These are phyloP conservation scores for Xylaria sp. DNA, from an alignment of 2,329 filamentous ascomycete species.

Conservation along the genomic window DNA sequence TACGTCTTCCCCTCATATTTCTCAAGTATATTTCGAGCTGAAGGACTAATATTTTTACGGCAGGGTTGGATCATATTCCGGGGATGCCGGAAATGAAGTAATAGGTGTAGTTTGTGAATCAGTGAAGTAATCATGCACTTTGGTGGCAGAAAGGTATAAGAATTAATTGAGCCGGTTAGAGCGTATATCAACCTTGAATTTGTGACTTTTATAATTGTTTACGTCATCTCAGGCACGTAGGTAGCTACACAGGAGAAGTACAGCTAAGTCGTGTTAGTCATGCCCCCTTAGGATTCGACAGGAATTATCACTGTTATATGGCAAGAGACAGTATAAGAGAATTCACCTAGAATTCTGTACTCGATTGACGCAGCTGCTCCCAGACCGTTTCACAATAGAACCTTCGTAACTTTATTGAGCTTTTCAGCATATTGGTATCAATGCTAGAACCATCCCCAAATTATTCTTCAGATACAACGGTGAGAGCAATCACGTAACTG, in stretches of 20 bases:
- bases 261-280: neutral
- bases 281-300: neutral
- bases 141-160: neutral
- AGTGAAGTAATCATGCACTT: neutral
- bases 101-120: neutral
- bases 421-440: too few species aligned
- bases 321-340: too few species aligned
- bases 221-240: neutral
- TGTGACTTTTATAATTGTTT: neutral
- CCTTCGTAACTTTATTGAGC: too few species aligned
- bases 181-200: neutral
- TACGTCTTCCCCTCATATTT: conserved; percentile 31
- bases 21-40: neutral
- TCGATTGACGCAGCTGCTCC: too few species aligned
- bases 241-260: neutral
- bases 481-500: too few species aligned
- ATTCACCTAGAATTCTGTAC: neutral
- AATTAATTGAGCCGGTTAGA: neutral
- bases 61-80: conserved; percentile 32
- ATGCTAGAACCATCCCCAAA: neutral
- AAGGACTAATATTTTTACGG: neutral
- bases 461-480: too few species aligned
- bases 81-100: conserved; percentile 31
- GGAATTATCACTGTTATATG: neutral
- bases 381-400: too few species aligned